Base-by-base conservation (phyloP, 495 filamentous ascomycete species). In the Aspergillus coremiiformis region DNA sequence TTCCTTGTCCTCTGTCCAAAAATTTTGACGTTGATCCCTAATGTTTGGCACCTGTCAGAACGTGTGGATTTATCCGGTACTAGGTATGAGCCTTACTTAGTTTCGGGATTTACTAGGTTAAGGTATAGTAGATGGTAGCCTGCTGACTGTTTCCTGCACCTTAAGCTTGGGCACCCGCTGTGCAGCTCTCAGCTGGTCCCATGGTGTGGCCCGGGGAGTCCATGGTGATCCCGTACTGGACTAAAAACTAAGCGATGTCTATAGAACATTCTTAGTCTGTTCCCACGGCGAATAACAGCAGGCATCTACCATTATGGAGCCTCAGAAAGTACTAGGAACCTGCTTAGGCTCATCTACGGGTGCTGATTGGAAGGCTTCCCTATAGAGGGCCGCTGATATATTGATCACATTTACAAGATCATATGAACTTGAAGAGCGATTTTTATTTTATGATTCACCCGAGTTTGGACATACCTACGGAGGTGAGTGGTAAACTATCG, bases 211-310 rank as follows among this genome's bases (percentile, higher is more conserved):
- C 37, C 51, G 51, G 29, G 42, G 44, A 39, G 39, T 39, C 39
- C 24, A 17, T 24, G 49, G 49, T 21, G 52, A 55, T 54, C 56
- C 49, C 52, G 48, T 24, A 26, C 19, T 42, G 47, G 37, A 51
- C 44, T 49, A 57, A 55, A 27, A 23, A 17, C 42, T 22, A 33
- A 52, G 47, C 37, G 35, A 44, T 32, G 44, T 45, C 47, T 39
- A 57, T 57, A 57, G 55, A 57, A 57, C 49, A 57, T 57, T 57
- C 55, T 57, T 57, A 57, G 55, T 49, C 32, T 21, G 27, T 49
- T 53, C 39, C 50, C 49, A 46, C 23, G 33, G 44, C 33, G 35
- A 45, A 51, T 51, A 41, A 9, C 37, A 21, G 9, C 37, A 9
- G 37, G 11, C 17, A 20, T 19, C n/a, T 10, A 41, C 19, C 17